Conservation (phyloP, 768 basidiomycete genomes). For the Pholiota molesta region DNA sequence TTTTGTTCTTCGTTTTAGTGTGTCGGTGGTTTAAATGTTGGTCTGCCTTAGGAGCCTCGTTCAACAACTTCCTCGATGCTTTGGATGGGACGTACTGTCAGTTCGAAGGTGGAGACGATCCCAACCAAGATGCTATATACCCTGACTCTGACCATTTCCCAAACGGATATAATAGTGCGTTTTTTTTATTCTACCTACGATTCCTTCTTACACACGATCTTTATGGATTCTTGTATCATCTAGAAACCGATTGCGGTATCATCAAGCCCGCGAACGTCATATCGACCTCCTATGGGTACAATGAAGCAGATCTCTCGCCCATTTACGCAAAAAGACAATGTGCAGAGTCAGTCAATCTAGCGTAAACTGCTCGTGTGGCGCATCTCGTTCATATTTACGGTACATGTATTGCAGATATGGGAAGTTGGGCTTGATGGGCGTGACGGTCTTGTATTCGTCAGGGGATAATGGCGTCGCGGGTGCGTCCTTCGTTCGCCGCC, state of each 20-base stretch:
- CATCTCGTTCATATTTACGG: not conserved
- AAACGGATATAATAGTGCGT: constrained; percentile 35
- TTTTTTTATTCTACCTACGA: not conserved
- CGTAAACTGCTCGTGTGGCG: not conserved
- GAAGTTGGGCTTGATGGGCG: constrained; percentile 59
- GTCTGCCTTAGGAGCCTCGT: constrained; percentile 36
- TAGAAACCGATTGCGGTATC: constrained; percentile 39
- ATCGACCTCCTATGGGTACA: constrained; percentile 44
- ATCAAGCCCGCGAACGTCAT: constrained; percentile 43
- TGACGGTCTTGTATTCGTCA: constrained; percentile 57
- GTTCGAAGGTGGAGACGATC: constrained; percentile 44
- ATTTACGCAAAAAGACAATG: constrained; percentile 44
- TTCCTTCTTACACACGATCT: not conserved
- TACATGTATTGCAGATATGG: constrained; percentile 33
- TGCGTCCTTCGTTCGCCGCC: constrained; percentile 9
- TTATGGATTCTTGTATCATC: not conserved
- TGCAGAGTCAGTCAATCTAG: constrained; percentile 32
- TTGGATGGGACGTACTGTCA: constrained; percentile 44
- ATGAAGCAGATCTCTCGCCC: constrained; percentile 40
- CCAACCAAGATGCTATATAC: constrained; percentile 36
- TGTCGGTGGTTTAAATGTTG: not conserved
- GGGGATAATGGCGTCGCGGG: constrained; percentile 61
- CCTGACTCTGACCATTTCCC: constrained; percentile 23
- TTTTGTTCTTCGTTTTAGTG: not conserved
- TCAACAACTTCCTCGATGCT: constrained; percentile 49